These are phyloP conservation scores for Yamadazyma triangularis DNA, from an alignment of 1,139 yeast species.

Conservation along the genomic window DNA sequence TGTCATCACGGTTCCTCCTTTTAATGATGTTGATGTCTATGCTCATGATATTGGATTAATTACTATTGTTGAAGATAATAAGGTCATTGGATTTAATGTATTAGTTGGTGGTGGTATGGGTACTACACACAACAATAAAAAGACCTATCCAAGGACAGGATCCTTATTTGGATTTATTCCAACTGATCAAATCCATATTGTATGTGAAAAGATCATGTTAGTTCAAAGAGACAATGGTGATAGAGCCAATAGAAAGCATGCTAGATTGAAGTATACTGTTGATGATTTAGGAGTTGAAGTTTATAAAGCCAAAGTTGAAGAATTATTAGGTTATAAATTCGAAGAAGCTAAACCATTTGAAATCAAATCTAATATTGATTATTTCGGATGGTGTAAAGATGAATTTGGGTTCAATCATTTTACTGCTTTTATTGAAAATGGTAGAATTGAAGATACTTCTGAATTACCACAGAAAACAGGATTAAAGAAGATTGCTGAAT, in stretches of 20 bases:
- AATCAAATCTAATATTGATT: constrained; percentile 84
- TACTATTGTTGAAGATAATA: constrained; percentile 73
- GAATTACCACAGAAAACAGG: constrained; percentile 91
- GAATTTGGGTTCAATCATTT: constrained; percentile 85
- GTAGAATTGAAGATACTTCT: constrained; percentile 91
- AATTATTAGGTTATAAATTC: constrained; percentile 71
- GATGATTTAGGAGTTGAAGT: constrained; percentile 87
- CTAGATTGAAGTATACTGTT: constrained; percentile 93
- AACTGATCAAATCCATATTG: constrained; percentile 65
- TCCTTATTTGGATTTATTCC: constrained; percentile 75
- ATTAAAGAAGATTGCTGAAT: constrained; percentile 70
- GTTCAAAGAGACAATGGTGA: constrained; percentile 96
- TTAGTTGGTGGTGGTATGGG: constrained; percentile 99
- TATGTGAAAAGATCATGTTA: constrained; percentile 87
- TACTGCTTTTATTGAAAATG: constrained; percentile 93
- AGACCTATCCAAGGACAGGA: constrained; percentile 95
- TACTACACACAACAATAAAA: constrained; percentile 91
- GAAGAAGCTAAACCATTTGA: constrained; percentile 67
- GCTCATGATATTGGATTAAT: constrained; percentile 93
- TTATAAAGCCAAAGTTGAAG: constrained; percentile 78
- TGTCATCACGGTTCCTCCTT: constrained; percentile 94
- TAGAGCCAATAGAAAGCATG: constrained; percentile 94
- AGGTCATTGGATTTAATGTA: constrained; percentile 74
- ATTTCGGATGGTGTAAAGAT: constrained; percentile 92
- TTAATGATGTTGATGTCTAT: constrained; percentile 94